Base-by-base conservation (phyloP, 164 flowering plant species). In the Pachysandra terminalis region DNA sequence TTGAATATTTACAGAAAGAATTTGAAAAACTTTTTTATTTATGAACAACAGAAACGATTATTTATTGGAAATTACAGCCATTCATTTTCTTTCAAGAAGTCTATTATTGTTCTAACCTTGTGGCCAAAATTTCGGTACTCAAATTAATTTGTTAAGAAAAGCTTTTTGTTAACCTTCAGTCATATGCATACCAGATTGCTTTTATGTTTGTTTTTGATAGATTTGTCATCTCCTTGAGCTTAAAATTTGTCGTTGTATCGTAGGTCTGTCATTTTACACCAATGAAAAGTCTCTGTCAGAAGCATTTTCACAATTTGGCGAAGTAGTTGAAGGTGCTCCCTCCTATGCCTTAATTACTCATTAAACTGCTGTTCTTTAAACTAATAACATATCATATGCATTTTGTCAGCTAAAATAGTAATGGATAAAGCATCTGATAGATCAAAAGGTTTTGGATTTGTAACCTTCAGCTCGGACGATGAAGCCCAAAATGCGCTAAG, bases 401-500 rank as follows among this genome's bases (percentile, higher is more conserved):
- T 53, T 69, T 71, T 58, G 25, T 23, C 75, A 95, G 97, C 98
- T 67, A 81, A 77, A 74, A 70, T 95, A 73, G 74, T 87, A 10
- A 83, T 64, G 74, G 94, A 92, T 70, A 83, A 80, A 81, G 87
- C 84, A 35, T 80, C 93, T 0, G 88, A 83, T 63, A 82, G 78
- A 81, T 85, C 96, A 26, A 92, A 89, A 78, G 97, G 96, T n/a
- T 95, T 90, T 64, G 98, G 96, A 21, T 95, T 91, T 74, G 91
- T 95, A 32, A 90, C 98, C 23, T 95, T 79, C 78, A 91, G 96
- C 54, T 85, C 94, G 19, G 79, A 77, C 60, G 92, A 84, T 45
- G 97, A 90, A 76, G 97, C 96, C 14, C 68, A 86, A 15, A 86
- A 81, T 8, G 97, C 97, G 15, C 19, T 82, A 6, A 48, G 68